A percentile compares a stretch with the other conserved stretches of the same genome.
phyloP scores from a whole-genome alignment of 257 asterid species.

The Verbena officinalis region DNA sequence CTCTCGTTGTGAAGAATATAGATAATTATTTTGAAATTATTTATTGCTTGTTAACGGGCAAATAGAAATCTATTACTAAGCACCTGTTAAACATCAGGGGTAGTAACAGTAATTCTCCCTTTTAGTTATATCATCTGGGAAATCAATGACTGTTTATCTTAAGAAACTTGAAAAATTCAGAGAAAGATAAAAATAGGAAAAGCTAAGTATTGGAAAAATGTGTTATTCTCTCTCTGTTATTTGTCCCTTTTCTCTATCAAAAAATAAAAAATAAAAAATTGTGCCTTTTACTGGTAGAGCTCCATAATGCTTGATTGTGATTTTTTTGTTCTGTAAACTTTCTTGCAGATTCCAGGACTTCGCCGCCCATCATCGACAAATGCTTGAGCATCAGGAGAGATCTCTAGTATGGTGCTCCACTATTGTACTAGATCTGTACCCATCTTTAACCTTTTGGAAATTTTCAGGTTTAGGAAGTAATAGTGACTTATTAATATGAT shows the following conservation, averaged over 20 bases:
- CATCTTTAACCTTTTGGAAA: not conserved
- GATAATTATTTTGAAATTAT: not conserved
- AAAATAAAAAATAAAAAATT: too few species aligned
- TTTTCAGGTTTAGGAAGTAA: not conserved
- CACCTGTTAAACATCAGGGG: too few species aligned
- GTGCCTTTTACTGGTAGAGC: not conserved
- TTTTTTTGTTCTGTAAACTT: not conserved
- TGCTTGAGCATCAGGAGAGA: conserved; percentile 5
- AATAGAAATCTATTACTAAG: conserved; percentile 2
- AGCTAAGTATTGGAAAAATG: not conserved
- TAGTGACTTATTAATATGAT: not conserved
- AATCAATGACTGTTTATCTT: not conserved
- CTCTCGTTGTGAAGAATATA: not conserved
- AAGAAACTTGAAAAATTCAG: not conserved
- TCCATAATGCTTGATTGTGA: not conserved
- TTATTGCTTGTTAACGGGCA: not conserved
- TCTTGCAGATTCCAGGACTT: conserved; percentile 56
- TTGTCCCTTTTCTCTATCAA: too few species aligned
- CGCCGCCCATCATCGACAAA: conserved; percentile 34
- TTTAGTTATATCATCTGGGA: too few species aligned
- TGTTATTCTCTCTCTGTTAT: not conserved
- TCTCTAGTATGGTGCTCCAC: not conserved
- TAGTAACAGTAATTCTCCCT: too few species aligned
- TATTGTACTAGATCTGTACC: conserved; percentile 10
- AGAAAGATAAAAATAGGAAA: not conserved